Evolutionary conservation across 352 stramenopile genomes (phyloP), one percentile per base, ranked within the genome.

Genomic region (Pythium guiyangense): DNA sequence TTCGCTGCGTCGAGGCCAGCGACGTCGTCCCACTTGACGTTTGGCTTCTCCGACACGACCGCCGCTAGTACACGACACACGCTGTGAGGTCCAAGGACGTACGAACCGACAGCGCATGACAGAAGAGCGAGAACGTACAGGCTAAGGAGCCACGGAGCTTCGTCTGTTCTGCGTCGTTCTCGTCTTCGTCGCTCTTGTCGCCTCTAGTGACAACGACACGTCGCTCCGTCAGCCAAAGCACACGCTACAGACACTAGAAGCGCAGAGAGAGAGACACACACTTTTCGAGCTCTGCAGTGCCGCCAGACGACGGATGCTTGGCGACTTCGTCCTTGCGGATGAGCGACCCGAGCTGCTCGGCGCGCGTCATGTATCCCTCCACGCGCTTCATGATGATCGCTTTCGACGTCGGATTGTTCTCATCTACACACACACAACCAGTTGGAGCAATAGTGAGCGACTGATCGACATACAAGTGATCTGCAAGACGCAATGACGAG

Each of bases 11-110:
- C 95, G 26, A 99, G 71, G 44, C 97, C 97, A 29, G 97, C 97
- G 17, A 99, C 97, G 65, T 99, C 97, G 27, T 98, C 90, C 92
- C 92, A 98, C 59, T 97, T 97, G 17, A 99, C 88, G 69, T 98
- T 97, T 0, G 96, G 96, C 55, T 96, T 96, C 60, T 96, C 87
- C 6, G 79, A 77, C 17, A 96, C 71, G 31, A 96, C 79, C 40
- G 84, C 86, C 37, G 85, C 87, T 96, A 71, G 25, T 12, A 12
- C 43, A 29, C 43, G 10, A 25, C 12, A 18, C n/a, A n/a, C n/a
- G n/a, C n/a, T n/a, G n/a, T n/a, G n/a, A n/a, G n/a, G n/a, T n/a
- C n/a, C n/a, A n/a, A n/a, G n/a, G n/a, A n/a, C n/a, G n/a, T n/a
- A n/a, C n/a, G n/a, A n/a, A n/a, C n/a, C n/a, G n/a, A n/a, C n/a